A percentile compares a stretch with the other conserved stretches of the same genome.
These are phyloP conservation scores for Phymatotrichopsis omnivora DNA, from an alignment of 2,329 filamentous ascomycete species.

Conservation along the genomic window DNA sequence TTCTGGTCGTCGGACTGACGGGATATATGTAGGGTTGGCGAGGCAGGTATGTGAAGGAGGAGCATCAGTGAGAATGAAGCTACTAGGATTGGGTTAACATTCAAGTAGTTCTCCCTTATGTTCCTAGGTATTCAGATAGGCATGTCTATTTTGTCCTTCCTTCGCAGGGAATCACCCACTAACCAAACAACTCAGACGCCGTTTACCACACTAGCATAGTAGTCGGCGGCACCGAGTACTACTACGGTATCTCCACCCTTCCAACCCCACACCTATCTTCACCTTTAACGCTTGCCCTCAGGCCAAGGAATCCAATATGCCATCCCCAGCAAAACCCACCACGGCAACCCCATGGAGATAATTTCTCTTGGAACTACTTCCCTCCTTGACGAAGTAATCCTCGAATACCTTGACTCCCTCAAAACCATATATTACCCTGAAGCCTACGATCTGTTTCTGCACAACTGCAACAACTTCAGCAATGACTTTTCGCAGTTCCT, in stretches of 20 bases:
- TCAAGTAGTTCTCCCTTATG: constrained; percentile 15
- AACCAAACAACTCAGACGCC: constrained; percentile 49
- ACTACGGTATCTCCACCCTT: constrained; percentile 22
- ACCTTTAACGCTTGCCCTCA: constrained; percentile 38
- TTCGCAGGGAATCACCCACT: neutral
- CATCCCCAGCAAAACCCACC: constrained; percentile 69
- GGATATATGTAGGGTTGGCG: constrained; percentile 18
- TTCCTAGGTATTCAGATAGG: constrained; percentile 24
- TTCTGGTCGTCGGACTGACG: neutral
- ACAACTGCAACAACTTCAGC: constrained; percentile 98
- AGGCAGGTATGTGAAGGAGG: constrained; percentile 13
- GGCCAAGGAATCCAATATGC: constrained; percentile 80
- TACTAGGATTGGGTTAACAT: constrained; percentile 40
- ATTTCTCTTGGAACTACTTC: constrained; percentile 66
- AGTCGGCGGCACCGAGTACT: constrained; percentile 73
- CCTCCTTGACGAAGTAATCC: constrained; percentile 67
- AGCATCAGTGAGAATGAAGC: constrained; percentile 31
- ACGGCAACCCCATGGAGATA: constrained; percentile 71
- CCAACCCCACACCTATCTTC: neutral
- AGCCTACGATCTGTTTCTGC: constrained; percentile 47
- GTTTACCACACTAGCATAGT: constrained; percentile 93
- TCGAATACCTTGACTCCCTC: constrained; percentile 79
- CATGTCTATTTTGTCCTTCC: constrained; percentile 5
- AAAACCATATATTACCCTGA: constrained; percentile 72
- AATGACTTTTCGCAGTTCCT: constrained; percentile 88